Percentiles rank a stretch among this genome's conserved stretches.
These are phyloP conservation scores for Rhododendron molle DNA, from an alignment of 148 eudicot species.

Conservation along the genomic window DNA sequence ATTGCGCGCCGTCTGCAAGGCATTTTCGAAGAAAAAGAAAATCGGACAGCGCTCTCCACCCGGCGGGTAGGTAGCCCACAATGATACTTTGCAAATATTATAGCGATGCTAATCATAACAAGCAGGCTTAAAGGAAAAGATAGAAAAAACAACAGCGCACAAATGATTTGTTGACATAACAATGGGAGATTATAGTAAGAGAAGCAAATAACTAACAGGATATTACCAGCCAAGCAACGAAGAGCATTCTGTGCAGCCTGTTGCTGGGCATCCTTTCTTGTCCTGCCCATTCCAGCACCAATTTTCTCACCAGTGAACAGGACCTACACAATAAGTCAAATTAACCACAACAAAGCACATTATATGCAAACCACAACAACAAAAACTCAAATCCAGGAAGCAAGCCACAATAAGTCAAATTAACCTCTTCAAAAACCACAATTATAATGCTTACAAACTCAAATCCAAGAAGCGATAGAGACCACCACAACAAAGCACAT, in stretches of 20 bases:
- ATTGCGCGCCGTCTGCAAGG: too few relatives aligned
- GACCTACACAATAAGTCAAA: slow-evolving; percentile 45
- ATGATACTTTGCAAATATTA: not conserved
- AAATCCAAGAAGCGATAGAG: not conserved
- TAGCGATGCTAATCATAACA: not conserved
- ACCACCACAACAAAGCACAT: not conserved
- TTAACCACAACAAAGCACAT: not conserved
- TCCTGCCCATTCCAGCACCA: slow-evolving; percentile 89
- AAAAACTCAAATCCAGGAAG: too few relatives aligned
- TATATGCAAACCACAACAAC: too few relatives aligned
- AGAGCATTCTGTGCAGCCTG: slow-evolving; percentile 97
- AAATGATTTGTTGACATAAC: not conserved
- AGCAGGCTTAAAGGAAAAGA: not conserved
- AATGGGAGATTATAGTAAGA: not conserved
- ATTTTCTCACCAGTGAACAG: slow-evolving; percentile 89
- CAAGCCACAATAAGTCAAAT: too few relatives aligned
- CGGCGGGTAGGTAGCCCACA: too few relatives aligned
- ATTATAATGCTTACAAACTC: not conserved
- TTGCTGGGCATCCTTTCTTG: slow-evolving; percentile 96
- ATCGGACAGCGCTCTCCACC: too few relatives aligned
- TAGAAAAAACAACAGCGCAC: not conserved
- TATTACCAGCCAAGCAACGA: slow-evolving; percentile 72
- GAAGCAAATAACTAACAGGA: not conserved
- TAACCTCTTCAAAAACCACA: not conserved
- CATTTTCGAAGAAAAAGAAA: too few relatives aligned